phyloP scores from a whole-genome alignment of 371 early-diverging fungal genomes.

The Apophysomyces ossiformis region DNA sequence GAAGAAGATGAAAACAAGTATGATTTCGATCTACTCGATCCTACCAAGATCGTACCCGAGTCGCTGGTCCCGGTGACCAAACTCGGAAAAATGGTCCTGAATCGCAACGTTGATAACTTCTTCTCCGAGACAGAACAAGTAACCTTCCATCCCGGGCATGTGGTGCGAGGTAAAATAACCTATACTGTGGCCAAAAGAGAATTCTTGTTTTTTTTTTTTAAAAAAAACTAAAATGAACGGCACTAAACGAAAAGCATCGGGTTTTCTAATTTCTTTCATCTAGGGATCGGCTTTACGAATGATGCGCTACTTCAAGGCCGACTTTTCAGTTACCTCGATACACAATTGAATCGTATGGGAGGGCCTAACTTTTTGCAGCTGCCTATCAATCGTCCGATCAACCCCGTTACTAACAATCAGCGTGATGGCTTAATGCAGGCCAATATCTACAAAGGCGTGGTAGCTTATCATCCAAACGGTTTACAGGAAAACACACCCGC shows the following conservation, averaged over 20 bases:
- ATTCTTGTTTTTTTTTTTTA: not conserved
- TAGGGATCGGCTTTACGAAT: slow-evolving; percentile 45
- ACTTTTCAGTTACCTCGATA: slow-evolving; percentile 56
- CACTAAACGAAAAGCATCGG: not conserved
- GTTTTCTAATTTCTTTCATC: not conserved
- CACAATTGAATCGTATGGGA: slow-evolving; percentile 55
- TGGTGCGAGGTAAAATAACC: slow-evolving; percentile 41
- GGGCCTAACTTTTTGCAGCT: slow-evolving; percentile 54
- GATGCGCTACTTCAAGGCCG: slow-evolving; percentile 64
- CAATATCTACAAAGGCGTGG: slow-evolving; percentile 31
- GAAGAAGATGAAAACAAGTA: slow-evolving; percentile 46
- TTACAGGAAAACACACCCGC: slow-evolving; percentile 38
- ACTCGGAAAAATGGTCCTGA: slow-evolving; percentile 54
- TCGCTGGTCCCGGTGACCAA: slow-evolving; percentile 44
- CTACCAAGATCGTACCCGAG: slow-evolving; percentile 62
- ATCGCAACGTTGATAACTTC: slow-evolving; percentile 59
- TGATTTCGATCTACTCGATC: slow-evolving; percentile 57
- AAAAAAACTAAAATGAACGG: not conserved
- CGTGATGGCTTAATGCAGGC: slow-evolving; percentile 54
- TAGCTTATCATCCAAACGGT: slow-evolving; percentile 38
- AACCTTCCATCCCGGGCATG: slow-evolving; percentile 43
- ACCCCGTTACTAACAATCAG: slow-evolving; percentile 52
- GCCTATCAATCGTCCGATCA: slow-evolving; percentile 56
- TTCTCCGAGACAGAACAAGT: slow-evolving; percentile 63
- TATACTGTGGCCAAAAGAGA: not conserved